phyloP scores from a whole-genome alignment of 352 stramenopile genomes.

The Thalassiosira hispida region DNA sequence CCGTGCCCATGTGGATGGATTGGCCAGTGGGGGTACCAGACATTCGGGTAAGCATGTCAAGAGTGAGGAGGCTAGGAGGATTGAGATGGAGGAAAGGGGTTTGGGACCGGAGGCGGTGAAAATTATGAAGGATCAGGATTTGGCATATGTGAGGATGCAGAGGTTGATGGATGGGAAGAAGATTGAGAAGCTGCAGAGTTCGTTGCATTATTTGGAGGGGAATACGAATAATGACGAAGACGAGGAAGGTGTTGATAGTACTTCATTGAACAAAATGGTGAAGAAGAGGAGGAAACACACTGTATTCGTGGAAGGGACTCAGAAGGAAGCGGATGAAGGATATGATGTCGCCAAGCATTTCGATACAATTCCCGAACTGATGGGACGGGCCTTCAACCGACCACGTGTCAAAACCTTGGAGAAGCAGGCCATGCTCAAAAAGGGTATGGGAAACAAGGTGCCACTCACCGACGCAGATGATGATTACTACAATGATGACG shows the following conservation, averaged over 20 bases:
- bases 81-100: conserved; percentile 62
- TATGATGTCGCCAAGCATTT: conserved; percentile 94
- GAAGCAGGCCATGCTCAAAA: conserved; percentile 32
- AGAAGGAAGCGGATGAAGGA: conserved; percentile 77
- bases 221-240: conserved; percentile 27
- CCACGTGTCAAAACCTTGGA: conserved; percentile 51
- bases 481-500: conserved; percentile 45
- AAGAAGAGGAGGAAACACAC: conserved; percentile 90
- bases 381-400: conserved; percentile 85
- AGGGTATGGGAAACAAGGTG: conserved; percentile 36
- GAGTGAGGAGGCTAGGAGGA: conserved; percentile 57
- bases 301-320: conserved; percentile 91
- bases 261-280: conserved; percentile 42
- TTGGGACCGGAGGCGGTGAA: conserved; percentile 87
- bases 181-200: conserved; percentile 81
- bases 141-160: conserved; percentile 92
- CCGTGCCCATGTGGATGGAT: conserved; percentile 71
- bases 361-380: conserved; percentile 85
- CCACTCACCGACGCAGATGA: conserved; percentile 15
- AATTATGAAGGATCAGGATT: conserved; percentile 96
- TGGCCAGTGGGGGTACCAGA: conserved; percentile 53
- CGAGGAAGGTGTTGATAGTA: conserved; percentile 14
- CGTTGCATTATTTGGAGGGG: conserved; percentile 83
- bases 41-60: conserved; percentile 63
- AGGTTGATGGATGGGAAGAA: conserved; percentile 82